phyloP scores from a whole-genome alignment of 768 basidiomycete species.

The Tylopilus balloui region DNA sequence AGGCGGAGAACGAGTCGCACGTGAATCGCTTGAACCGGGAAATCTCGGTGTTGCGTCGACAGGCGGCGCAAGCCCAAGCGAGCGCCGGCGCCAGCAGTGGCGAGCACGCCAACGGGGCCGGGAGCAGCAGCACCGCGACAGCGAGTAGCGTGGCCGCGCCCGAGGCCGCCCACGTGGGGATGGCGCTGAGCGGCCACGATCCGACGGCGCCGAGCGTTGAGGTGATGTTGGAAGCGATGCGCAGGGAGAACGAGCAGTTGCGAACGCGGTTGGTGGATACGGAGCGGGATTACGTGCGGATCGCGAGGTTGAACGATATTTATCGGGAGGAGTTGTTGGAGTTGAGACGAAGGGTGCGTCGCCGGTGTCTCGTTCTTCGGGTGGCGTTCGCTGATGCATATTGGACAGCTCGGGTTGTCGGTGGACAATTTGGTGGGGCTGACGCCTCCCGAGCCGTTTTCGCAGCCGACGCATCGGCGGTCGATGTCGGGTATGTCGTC shows the following conservation, averaged over 20 bases:
- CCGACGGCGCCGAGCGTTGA: conserved; percentile 42
- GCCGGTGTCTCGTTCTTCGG: background rate
- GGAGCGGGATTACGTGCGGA: conserved; percentile 72
- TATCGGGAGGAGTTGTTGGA: conserved; percentile 84
- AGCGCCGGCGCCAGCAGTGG: conserved; percentile 8
- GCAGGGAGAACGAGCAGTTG: conserved; percentile 74
- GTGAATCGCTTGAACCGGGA: conserved; percentile 74
- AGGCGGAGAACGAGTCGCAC: conserved; percentile 83
- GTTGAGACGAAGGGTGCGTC: conserved; percentile 64
- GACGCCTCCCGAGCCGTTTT: conserved; percentile 58
- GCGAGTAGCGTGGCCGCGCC: background rate
- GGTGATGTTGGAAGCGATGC: conserved; percentile 69
- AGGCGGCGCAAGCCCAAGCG: conserved; percentile 37
- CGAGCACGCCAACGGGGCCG: conserved; percentile 7
- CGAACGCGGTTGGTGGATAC: conserved; percentile 63
- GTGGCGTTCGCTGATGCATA: background rate
- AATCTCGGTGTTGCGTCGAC: conserved; percentile 57
- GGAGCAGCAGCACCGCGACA: background rate
- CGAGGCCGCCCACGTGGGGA: background rate
- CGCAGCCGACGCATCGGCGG: conserved; percentile 67
- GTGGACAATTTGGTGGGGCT: conserved; percentile 79
- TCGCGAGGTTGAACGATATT: conserved; percentile 72
- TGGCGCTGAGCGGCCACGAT: conserved; percentile 16
- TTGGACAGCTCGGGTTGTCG: conserved; percentile 19
- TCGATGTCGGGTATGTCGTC: conserved; percentile 36